Base-by-base conservation (phyloP, 1,284 basidiomycete species). In the Cystobasidium sp. region DNA sequence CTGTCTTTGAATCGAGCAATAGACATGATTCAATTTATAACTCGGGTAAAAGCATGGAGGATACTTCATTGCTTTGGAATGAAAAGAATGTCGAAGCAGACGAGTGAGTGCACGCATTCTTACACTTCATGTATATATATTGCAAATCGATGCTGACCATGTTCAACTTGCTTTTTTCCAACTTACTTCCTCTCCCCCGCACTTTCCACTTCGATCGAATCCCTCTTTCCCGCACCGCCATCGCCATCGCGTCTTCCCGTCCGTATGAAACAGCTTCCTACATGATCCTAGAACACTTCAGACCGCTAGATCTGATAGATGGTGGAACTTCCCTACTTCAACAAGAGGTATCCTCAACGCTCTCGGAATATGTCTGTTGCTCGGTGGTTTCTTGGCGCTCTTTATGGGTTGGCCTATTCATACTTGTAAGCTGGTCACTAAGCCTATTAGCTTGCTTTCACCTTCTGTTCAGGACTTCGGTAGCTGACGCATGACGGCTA, bases 341-440 rank as follows among this genome's bases (percentile, higher is more conserved):
- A 37, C 55, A 9, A 41, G 69, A n/a, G 77, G 76, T 18, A n/a
- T 78, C 14, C 31, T 77, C 49, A 79, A 79, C 59, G 41, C 70
- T 14, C 37, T 78, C 39, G 73, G 78, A 43, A 72, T 80, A 55
- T 68, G 76, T 52, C 68, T 80, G 39, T 66, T 80, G n/a, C 70
- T 80, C 39, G 80, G 79, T 8, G 79, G 79, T 46, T 72, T 80
- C 20, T 68, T 80, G 22, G 80, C 77, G 3, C 59, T 80, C 10
- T 80, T 80, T 37, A 77, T 72, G 1, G 79, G 77, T 2, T 79
- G 77, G 65, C 78, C 77, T 3, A 72, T 80, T 47, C 49, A 65
- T 58, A 68, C 61, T 20, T 76, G 61, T 64, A 22, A 24, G 47
- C 9, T 22, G 6, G 16, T 18, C 56, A 51, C 47, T 1, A 51